phyloP scores from a whole-genome alignment of 768 basidiomycete genomes.

The Dentipellis fragilis region DNA sequence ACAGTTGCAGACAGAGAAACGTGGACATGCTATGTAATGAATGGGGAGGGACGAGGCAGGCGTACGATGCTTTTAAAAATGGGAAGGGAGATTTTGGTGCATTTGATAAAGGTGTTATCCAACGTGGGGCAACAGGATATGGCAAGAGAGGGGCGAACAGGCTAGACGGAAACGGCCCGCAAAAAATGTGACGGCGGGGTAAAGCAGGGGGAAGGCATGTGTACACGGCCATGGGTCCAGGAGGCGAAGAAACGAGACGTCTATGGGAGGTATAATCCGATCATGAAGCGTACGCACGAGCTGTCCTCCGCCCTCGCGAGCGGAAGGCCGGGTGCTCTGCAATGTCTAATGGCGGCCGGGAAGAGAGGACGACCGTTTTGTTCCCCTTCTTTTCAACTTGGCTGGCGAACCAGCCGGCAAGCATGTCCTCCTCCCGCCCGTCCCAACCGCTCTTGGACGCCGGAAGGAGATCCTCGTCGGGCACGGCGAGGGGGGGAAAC shows the following conservation, averaged over 20 bases:
- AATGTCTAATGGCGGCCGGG: not conserved
- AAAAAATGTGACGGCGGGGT: conserved; percentile 1
- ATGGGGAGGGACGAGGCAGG: not conserved
- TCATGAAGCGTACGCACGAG: conserved; percentile 18
- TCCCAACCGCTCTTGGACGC: not conserved
- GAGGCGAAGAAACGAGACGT: conserved; percentile 6
- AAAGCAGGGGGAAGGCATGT: not conserved
- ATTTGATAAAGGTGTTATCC: not conserved
- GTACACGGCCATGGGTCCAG: not conserved
- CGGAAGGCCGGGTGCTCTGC: conserved; percentile 27
- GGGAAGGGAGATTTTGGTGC: not conserved
- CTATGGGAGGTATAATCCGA: conserved; percentile 3
- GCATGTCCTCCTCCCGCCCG: not conserved
- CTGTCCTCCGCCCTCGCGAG: conserved; percentile 33
- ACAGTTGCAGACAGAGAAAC: not conserved
- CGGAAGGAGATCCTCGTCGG: conserved; percentile 11
- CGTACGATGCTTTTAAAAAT: not conserved
- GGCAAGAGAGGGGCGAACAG: not conserved
- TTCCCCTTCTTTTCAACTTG: not conserved
- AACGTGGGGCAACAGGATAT: not conserved
- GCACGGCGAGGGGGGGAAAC: conserved; percentile 10
- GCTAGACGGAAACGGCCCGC: not conserved
- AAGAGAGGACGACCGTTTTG: not conserved
- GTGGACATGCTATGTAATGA: not conserved
- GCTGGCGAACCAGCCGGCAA: conserved; percentile 6